A percentile compares a stretch with the other conserved stretches of the same genome.
Evolutionary conservation across 139 green algal species (phyloP).

Genomic region (Cymbomonas tetramitiformis): DNA sequence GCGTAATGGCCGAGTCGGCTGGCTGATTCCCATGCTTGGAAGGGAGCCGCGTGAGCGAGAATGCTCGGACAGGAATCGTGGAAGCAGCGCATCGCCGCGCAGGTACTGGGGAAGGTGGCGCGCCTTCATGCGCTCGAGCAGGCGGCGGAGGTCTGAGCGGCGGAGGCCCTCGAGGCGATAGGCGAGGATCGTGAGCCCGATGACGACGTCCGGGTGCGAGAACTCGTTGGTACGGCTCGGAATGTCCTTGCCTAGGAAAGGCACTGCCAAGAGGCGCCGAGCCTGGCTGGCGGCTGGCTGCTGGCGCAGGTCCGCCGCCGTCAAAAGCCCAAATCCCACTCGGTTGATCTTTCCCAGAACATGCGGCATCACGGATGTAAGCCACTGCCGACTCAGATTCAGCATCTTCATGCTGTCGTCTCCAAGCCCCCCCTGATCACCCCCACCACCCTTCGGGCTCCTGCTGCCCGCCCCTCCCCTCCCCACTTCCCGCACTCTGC

Average conservation of each 20-base stretch:
- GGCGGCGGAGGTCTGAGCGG: neutral
- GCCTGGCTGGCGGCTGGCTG: neutral
- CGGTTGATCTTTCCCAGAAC: slow-evolving; percentile 19
- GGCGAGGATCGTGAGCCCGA: slow-evolving; percentile 18
- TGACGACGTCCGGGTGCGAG: slow-evolving; percentile 25
- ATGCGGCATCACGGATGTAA: slow-evolving; percentile 14
- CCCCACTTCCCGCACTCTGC: too few species aligned
- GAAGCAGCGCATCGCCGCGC: too few species aligned
- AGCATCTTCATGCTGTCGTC: slow-evolving; percentile 15
- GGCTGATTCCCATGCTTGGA: too few species aligned
- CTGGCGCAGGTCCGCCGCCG: neutral
- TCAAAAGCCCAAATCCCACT: slow-evolving; percentile 14
- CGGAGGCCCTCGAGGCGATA: slow-evolving; percentile 19
- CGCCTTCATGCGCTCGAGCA: slow-evolving; percentile 4
- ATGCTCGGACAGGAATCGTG: too few species aligned
- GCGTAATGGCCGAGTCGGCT: too few species aligned
- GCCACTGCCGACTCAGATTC: slow-evolving; percentile 17
- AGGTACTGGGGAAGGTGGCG: too few species aligned
- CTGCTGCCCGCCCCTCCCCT: too few species aligned
- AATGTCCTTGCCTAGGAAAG: slow-evolving; percentile 27
- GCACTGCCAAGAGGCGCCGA: slow-evolving; percentile 18
- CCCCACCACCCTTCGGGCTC: too few species aligned
- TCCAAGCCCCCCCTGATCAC: too few species aligned
- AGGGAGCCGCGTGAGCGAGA: too few species aligned
- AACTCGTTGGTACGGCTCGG: slow-evolving; percentile 22